Evolutionary conservation across 2,329 filamentous ascomycete genomes (phyloP).

Genomic region (Epichloe hybrida): DNA sequence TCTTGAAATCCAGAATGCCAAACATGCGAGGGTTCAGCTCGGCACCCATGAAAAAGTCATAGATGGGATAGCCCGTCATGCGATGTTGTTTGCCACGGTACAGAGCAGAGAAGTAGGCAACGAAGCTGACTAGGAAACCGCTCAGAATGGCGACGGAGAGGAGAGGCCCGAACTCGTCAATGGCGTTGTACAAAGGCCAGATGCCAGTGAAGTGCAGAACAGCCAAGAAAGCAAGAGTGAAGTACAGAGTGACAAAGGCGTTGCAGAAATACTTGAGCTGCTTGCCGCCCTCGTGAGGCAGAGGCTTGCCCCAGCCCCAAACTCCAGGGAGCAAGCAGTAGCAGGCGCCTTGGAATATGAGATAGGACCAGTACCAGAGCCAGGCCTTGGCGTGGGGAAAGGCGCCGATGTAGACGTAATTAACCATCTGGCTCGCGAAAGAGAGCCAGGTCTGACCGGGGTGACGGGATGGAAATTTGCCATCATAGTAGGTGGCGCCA

Average conservation of each 20-base stretch:
- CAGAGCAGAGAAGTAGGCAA: slow-evolving; percentile 78
- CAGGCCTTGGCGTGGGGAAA: slow-evolving; percentile 75
- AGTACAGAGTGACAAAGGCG: slow-evolving; percentile 74
- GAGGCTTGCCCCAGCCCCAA: slow-evolving; percentile 74
- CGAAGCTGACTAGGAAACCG: slow-evolving; percentile 68
- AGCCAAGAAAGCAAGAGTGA: slow-evolving; percentile 60
- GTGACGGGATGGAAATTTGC: slow-evolving; percentile 57
- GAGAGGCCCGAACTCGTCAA: slow-evolving; percentile 90
- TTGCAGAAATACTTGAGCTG: slow-evolving; percentile 93
- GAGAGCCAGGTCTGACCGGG: slow-evolving; percentile 53
- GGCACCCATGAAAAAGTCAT: slow-evolving; percentile 86
- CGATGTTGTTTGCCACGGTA: slow-evolving; percentile 72
- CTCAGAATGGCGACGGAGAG: slow-evolving; percentile 88
- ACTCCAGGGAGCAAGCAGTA: slow-evolving; percentile 84
- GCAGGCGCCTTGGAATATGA: slow-evolving; percentile 68
- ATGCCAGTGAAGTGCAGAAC: slow-evolving; percentile 66
- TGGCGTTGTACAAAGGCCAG: slow-evolving; percentile 81
- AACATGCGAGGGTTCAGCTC: slow-evolving; percentile 83
- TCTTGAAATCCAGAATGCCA: slow-evolving; percentile 76
- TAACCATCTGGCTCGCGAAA: slow-evolving; percentile 57
- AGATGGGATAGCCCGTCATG: slow-evolving; percentile 72
- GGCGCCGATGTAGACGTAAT: slow-evolving; percentile 69
- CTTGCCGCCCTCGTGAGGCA: slow-evolving; percentile 69
- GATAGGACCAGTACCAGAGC: slow-evolving; percentile 90
- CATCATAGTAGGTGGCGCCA: slow-evolving; percentile 83